Evolutionary conservation across 495 filamentous ascomycete genomes (phyloP), one percentile per base, ranked within the genome.

Genomic region (Staphylotrichum longicolle): DNA sequence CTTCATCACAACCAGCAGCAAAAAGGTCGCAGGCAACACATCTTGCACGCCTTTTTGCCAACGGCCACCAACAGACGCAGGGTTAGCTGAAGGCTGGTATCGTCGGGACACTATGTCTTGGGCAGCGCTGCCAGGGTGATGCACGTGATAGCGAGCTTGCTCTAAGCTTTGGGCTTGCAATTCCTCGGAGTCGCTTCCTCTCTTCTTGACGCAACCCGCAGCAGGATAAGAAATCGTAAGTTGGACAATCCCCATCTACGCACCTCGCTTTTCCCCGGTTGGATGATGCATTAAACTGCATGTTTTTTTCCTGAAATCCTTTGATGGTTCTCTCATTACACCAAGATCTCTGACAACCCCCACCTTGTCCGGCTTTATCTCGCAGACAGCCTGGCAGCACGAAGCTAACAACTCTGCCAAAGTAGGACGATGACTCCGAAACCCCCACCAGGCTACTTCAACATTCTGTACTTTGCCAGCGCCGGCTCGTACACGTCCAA

Each of bases 391-490:
- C 4, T 52, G 34, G 49, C 7, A 44, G 2, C 20, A 7, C 8
- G 32, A 61, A 45, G 59, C 67, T 75, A 65, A 73, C 61, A 41
- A n/a, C 54, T 10, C 9, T 33, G 33, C 14, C 34, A 47, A 12
- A 54, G 37, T 54, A 76, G 75, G 68, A 64, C 66, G 2, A 68
- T 69, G 53, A 57, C 72, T 37, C 67, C 75, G 14, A 79, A 78
- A 55, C 74, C 80, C 7, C 76, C 80, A 7, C 62, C 71, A 37
- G 82, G 81, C 30, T 80, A 86, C 63, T 96, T 96, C 77, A 88
- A 85, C 68, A 76, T 96, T 58, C 86, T 94, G 64, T 96, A 95
- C 78, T 96, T 98, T 75, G 91, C 91, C 70, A 81, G 85, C 61
- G 90, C 89, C 46, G 84, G 86, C 56, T 85, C 85, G 59, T 90